Evolutionary conservation across 169 alveolate species (phyloP), one percentile per base, ranked within the genome.

Genomic region (Plasmodium knowlesi): DNA sequence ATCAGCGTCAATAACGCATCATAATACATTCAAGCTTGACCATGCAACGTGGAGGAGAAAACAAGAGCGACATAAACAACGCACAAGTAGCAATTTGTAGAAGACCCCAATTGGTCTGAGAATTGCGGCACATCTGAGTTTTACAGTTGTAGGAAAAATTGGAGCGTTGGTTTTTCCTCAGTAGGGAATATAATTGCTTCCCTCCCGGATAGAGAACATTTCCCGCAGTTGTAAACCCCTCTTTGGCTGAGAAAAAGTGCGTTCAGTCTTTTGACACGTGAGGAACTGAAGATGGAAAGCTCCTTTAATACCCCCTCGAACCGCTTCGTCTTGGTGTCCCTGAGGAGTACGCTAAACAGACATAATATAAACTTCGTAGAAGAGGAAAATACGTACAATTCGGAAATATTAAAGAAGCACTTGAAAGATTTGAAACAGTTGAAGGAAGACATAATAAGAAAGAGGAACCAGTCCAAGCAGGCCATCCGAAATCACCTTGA

Each of bases 381-480:
- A 9, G 37, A 89, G 16, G 89, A 70, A 1, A 80, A 79, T 79
- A 79, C 78, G n/a, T 78, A 89, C 32, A 50, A 79, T 71, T 5
- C 53, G 19, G 90, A 89, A 43, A 19, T 79, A 39, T 46, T 89
- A 25, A 89, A 67, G 82, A 28, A 28, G 16, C 94, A 89, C 79
- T 28, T 79, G 34, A 57, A 80, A 79, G 83, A 79, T 89, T 50
- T 89, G 57, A 89, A 89, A 78, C 19, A 8, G 30, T 30, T 89
- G 43, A 89, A 89, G 82, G 89, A 89, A 41, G 82, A 79, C 39
- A 71, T 89, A 22, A 79, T 89, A 61, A 79, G 34, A 79, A 78
- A 57, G 8, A 30, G 82, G 73, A 89, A 78, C 53, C 54, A 16
- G 50, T 57, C 94, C 19, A 89, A 79, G 76, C 28, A 37, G 32